Evolutionary conservation across 2,329 filamentous ascomycete species (phyloP).

Genomic region (Stachybotrys chartarum): DNA sequence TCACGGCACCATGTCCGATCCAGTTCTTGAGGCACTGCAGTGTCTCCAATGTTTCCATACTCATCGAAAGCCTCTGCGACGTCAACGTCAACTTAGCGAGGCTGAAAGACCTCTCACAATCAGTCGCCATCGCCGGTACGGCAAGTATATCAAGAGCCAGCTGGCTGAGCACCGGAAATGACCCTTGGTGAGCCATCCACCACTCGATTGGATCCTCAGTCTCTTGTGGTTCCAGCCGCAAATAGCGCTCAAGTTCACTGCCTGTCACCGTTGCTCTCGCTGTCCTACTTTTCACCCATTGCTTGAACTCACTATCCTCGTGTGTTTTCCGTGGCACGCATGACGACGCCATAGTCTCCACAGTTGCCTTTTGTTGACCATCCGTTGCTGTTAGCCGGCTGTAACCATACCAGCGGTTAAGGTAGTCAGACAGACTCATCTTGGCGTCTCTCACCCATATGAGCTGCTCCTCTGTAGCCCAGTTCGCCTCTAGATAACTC

Average conservation of each 20-base stretch:
- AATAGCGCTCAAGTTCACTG: constrained; percentile 3
- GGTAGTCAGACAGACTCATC: constrained; percentile 3
- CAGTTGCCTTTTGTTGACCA: too few relatives aligned
- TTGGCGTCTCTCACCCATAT: constrained; percentile 5
- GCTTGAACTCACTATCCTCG: not conserved
- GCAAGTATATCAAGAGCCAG: too few relatives aligned
- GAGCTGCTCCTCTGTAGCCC: constrained; percentile 3
- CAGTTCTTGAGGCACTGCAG: too few relatives aligned
- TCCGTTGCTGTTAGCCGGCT: not conserved
- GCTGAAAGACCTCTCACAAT: too few relatives aligned
- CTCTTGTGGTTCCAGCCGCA: constrained; percentile 1
- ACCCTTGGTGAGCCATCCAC: too few relatives aligned
- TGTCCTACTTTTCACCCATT: not conserved
- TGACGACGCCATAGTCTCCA: not conserved
- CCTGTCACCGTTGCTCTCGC: not conserved
- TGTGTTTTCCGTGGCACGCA: not conserved
- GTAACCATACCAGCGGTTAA: constrained; percentile 4
- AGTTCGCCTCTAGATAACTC: constrained; percentile 3
- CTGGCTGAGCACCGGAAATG: too few relatives aligned
- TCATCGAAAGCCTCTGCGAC: too few relatives aligned
- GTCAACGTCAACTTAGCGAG: too few relatives aligned
- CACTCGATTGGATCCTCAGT: constrained; percentile 3
- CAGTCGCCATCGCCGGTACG: too few relatives aligned
- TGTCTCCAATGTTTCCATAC: too few relatives aligned
- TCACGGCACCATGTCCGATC: too few relatives aligned